Base-by-base conservation (phyloP, 768 basidiomycete species). In the Amanita muscaria region DNA sequence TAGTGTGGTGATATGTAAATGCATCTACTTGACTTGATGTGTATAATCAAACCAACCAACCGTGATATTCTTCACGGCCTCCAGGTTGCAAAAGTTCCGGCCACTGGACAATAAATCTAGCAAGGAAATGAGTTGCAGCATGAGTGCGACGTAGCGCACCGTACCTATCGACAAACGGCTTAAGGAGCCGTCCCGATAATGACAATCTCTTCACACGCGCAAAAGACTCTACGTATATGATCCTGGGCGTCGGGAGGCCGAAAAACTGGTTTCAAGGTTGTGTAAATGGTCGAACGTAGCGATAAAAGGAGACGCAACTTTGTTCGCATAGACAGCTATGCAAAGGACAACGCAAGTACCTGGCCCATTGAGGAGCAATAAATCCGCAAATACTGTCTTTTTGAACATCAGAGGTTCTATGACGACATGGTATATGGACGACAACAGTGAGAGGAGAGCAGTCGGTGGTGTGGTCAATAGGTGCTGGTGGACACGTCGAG, bases 161-260 rank as follows among this genome's bases (percentile, higher is more conserved):
- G 52, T 53, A 79, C 88, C 80, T 73, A 59, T 97, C 91, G 4
- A 86, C 91, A 23, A 94, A 65, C n/a, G 76, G 76, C 37, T 77
- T 74, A 21, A 98, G 69, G 27, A 97, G 66, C 54, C 74, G 88
- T 19, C 84, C 94, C 19, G 90, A 91, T 16, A 93, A 68, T 11
- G 89, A 94, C 19, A 97, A 70, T 1, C 74, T 71, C 15, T 65
- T 69, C 2, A 93, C 90, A 4, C 94, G 82, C 6, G 94, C 92
- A 60, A 94, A 96, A 0, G 90, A 91, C 62, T 98, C 96, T 31
- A 97, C 71, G 59, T 96, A 99, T 41, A 99, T 75, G 22, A 89
- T 60, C 31, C 64, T 68, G 5, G 94, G 85, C 1, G 81, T 74
- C 16, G 70, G 67, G 27, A 92, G 60, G 21, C 84, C 84, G 31